Percentiles rank a stretch among this genome's conserved stretches.
phyloP scores from a whole-genome alignment of 2,329 filamentous ascomycete species.

The Metarhizium anisopliae region DNA sequence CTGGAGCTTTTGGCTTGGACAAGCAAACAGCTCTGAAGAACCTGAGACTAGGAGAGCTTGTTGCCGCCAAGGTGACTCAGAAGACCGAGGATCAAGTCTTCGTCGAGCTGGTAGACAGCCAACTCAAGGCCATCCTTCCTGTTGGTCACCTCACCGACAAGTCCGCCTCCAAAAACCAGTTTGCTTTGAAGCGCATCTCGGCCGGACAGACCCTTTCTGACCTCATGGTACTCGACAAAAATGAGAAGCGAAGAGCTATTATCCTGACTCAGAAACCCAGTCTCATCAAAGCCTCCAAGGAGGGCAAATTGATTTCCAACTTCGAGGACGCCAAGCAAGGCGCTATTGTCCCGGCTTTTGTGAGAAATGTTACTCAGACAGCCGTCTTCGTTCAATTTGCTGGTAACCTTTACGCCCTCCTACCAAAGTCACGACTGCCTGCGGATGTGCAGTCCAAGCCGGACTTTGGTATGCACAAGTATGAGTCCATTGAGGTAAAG shows the following conservation, averaged over 20 bases:
- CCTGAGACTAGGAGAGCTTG: constrained; percentile 63
- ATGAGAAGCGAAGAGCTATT: constrained; percentile 66
- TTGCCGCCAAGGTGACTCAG: constrained; percentile 72
- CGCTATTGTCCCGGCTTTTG: constrained; percentile 63
- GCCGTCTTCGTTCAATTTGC: constrained; percentile 87
- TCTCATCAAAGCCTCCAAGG: constrained; percentile 65
- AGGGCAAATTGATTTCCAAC: constrained; percentile 59
- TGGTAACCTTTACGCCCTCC: constrained; percentile 63
- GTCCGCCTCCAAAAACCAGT: constrained; percentile 66
- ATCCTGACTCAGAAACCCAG: constrained; percentile 76
- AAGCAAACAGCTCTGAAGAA: constrained; percentile 69
- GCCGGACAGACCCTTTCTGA: constrained; percentile 77
- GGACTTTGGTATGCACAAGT: constrained; percentile 70
- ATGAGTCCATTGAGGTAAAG: constrained; percentile 65
- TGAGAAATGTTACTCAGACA: constrained; percentile 73
- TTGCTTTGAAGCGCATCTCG: constrained; percentile 69
- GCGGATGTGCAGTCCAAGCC: constrained; percentile 58
- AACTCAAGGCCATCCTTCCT: constrained; percentile 69
- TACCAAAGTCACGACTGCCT: constrained; percentile 71
- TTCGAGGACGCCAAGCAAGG: constrained; percentile 67
- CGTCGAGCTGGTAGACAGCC: constrained; percentile 64
- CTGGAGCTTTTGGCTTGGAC: constrained; percentile 63
- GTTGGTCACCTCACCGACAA: constrained; percentile 79
- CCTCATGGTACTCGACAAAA: constrained; percentile 80
- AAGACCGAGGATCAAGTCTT: constrained; percentile 70